Evolutionary conservation across 495 filamentous ascomycete genomes (phyloP).

Genomic region (Evernia prunastri): DNA sequence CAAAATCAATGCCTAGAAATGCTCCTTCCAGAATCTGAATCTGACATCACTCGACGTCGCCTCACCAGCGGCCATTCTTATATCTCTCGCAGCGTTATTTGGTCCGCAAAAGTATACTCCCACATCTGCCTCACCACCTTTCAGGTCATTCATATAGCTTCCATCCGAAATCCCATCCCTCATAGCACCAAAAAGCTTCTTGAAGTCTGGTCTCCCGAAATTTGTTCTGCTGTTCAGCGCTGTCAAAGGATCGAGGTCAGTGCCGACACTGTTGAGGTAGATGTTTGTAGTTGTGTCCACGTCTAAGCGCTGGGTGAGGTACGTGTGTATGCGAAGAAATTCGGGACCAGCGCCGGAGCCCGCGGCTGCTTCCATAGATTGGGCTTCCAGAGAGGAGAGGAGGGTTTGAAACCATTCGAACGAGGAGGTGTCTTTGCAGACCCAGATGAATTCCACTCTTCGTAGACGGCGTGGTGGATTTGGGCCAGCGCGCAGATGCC

Average conservation of each 20-base stretch:
- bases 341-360: conserved; percentile 62
- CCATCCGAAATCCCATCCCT: conserved; percentile 77
- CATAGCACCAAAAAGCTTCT: conserved; percentile 74
- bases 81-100: conserved; percentile 72
- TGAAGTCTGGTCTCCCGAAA: conserved; percentile 92
- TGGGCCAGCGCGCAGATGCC: conserved; percentile 80
- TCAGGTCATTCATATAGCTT: conserved; percentile 76
- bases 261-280: conserved; percentile 88
- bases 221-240: conserved; percentile 86
- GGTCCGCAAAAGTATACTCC: conserved; percentile 98
- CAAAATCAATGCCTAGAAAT: conserved; percentile 42
- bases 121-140: conserved; percentile 64
- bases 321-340: conserved; percentile 97
- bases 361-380: conserved; percentile 61
- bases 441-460: conserved; percentile 98
- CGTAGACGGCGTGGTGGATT: conserved; percentile 82
- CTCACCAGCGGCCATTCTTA: conserved; percentile 68
- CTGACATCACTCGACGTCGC: conserved; percentile 69
- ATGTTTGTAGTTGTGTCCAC: conserved; percentile 91
- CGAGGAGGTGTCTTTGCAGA: conserved; percentile 90
- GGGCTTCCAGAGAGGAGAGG: conserved; percentile 82
- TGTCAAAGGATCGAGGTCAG: conserved; percentile 80
- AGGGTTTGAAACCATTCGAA: conserved; percentile 99
- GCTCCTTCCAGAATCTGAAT: conserved; percentile 99
- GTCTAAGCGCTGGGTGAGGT: conserved; percentile 90